A percentile compares a stretch with the other conserved stretches of the same genome.
phyloP scores from a whole-genome alignment of 1,139 yeast genomes.

The Taphrina flavorubra region DNA sequence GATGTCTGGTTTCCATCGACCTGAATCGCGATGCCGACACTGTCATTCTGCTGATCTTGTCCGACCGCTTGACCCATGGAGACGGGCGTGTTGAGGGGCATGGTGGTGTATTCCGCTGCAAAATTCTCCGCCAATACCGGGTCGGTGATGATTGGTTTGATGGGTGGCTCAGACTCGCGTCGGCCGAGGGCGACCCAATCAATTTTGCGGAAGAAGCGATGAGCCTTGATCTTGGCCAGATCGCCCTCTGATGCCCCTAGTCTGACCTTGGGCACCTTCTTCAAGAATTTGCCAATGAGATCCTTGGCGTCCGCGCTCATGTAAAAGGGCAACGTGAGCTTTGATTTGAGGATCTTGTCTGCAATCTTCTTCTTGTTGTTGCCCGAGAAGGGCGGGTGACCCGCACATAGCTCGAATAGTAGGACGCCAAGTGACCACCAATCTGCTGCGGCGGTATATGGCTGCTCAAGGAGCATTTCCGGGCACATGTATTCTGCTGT shows the following conservation, averaged over 20 bases:
- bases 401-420: conserved; percentile 82
- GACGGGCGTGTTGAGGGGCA: conserved; percentile 52
- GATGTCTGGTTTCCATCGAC: conserved; percentile 1
- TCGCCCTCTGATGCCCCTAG: conserved; percentile 60
- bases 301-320: conserved; percentile 86
- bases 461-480: conserved; percentile 80
- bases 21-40: conserved; percentile 22
- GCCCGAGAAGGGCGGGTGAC: conserved; percentile 94
- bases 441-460: conserved; percentile 87
- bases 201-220: conserved; percentile 77
- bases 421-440: conserved; percentile 98
- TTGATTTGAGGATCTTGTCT: conserved; percentile 78
- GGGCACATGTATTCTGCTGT: conserved; percentile 66
- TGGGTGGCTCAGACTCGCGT: conserved; percentile 73
- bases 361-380: conserved; percentile 79
- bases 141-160: conserved; percentile 81
- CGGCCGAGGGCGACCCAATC: conserved; percentile 70
- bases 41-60: background rate
- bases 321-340: conserved; percentile 79
- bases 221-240: conserved; percentile 72
- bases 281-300: conserved; percentile 70
- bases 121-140: conserved; percentile 91
- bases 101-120: conserved; percentile 83
- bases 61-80: background rate
- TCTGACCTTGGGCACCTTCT: conserved; percentile 76